Evolutionary conservation across 257 asterid species (phyloP).

Genomic region (Plectranthus barbatus): DNA sequence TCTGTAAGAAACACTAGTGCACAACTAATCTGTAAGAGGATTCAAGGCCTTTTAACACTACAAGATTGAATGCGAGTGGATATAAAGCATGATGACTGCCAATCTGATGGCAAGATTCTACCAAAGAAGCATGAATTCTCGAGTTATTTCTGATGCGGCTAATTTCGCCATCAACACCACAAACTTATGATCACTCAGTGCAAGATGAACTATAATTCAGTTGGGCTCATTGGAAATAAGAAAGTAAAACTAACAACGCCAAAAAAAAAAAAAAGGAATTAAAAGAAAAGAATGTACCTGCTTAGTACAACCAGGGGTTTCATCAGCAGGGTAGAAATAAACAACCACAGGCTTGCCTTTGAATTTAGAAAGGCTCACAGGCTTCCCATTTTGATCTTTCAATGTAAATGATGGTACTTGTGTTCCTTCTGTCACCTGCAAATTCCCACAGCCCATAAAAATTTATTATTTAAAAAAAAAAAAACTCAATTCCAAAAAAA

Average conservation of each 20-base stretch:
- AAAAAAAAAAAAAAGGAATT: not conserved
- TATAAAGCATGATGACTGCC: no score
- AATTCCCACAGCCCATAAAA: not conserved
- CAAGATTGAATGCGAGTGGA: no score
- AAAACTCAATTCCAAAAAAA: no score
- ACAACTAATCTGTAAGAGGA: not conserved
- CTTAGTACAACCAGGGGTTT: slow-evolving; percentile 93
- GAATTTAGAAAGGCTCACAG: slow-evolving; percentile 70
- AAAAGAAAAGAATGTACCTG: slow-evolving; percentile 51
- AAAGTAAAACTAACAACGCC: not conserved
- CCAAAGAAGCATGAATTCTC: no score
- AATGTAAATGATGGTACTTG: slow-evolving; percentile 63
- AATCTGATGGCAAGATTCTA: no score
- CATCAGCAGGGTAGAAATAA: slow-evolving; percentile 99
- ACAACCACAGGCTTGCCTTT: slow-evolving; percentile 91
- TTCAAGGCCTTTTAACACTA: slow-evolving; percentile 8
- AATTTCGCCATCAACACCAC: no score
- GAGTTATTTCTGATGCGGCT: no score
- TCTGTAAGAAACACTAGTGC: not conserved
- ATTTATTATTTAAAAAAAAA: no score
- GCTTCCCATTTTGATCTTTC: slow-evolving; percentile 89
- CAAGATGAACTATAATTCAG: not conserved
- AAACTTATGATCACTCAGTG: no score
- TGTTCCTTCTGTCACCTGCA: slow-evolving; percentile 76
- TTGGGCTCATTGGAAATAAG: not conserved